Percentiles rank a stretch among this genome's conserved stretches.
Evolutionary conservation across 139 green algal species (phyloP).

Genomic region (Tetradesmus obliquus): DNA sequence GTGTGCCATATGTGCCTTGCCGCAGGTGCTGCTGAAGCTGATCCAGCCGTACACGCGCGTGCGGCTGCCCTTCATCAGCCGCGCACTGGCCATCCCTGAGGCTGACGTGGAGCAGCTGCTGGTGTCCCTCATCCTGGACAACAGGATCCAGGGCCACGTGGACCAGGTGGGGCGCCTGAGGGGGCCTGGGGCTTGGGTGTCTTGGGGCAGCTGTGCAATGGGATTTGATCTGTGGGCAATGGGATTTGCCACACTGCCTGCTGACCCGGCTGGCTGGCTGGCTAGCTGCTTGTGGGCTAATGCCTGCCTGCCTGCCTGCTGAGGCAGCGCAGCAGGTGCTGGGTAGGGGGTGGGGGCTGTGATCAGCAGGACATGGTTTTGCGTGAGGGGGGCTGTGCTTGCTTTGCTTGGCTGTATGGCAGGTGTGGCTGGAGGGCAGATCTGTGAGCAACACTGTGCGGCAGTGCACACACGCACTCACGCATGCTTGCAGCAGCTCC

Average conservation of each 20-base stretch:
- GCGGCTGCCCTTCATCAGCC: constrained; percentile 89
- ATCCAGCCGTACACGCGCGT: constrained; percentile 84
- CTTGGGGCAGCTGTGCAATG: not conserved
- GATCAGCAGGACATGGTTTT: too few species aligned
- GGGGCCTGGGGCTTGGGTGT: not conserved
- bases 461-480: too few species aligned
- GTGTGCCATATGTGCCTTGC: not conserved
- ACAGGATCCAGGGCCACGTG: constrained; percentile 87
- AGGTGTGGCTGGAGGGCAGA: too few species aligned
- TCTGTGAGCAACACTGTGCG: too few species aligned
- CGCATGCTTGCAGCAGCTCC: too few species aligned
- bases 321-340: too few species aligned
- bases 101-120: constrained; percentile 95
- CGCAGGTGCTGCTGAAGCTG: constrained; percentile 90
- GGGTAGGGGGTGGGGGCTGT: too few species aligned
- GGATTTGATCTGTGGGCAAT: not conserved
- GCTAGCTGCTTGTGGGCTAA: not conserved
- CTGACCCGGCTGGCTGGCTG: not conserved
- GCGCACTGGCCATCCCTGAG: constrained; percentile 92
- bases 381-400: too few species aligned
- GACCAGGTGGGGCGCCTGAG: constrained; percentile 84
- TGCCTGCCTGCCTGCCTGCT: not conserved
- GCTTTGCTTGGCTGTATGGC: too few species aligned
- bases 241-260: not conserved
- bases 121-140: constrained; percentile 95